Conservation (phyloP, 768 basidiomycete genomes). For the Mycena floridula region DNA sequence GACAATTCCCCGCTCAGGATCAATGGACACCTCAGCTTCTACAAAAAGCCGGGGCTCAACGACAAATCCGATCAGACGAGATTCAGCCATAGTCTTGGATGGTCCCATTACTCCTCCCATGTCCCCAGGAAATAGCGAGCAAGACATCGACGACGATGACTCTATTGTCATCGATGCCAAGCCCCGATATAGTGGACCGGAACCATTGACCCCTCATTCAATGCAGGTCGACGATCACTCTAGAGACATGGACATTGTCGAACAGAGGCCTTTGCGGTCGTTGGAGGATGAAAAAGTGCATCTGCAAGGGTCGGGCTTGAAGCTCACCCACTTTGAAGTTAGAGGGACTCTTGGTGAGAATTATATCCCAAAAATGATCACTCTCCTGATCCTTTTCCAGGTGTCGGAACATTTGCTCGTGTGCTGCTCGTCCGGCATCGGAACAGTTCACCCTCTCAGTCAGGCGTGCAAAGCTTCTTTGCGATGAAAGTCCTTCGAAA, state of each 20-base stretch:
- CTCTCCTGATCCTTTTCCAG: slow-evolving; percentile 30
- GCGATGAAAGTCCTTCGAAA: slow-evolving; percentile 90
- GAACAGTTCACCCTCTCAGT: slow-evolving; percentile 32
- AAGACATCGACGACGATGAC: slow-evolving; percentile 24
- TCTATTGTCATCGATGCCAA: slow-evolving; percentile 32
- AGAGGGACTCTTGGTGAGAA: slow-evolving; percentile 63
- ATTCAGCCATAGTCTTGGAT: slow-evolving; percentile 32
- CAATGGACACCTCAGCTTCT: not conserved
- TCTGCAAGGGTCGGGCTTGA: slow-evolving; percentile 52
- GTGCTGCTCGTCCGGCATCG: slow-evolving; percentile 86
- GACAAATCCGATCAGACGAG: not conserved
- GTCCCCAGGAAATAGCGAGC: slow-evolving; percentile 45
- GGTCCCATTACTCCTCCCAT: slow-evolving; percentile 70
- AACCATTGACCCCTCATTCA: slow-evolving; percentile 4
- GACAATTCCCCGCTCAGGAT: not conserved
- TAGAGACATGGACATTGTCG: not conserved
- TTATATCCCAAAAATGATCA: slow-evolving; percentile 3
- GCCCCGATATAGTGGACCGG: slow-evolving; percentile 28
- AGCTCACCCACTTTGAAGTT: slow-evolving; percentile 75
- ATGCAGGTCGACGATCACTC: slow-evolving; percentile 4
- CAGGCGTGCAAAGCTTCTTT: slow-evolving; percentile 57
- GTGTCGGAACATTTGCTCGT: slow-evolving; percentile 94
- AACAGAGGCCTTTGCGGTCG: slow-evolving; percentile 41
- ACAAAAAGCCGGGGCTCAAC: not conserved
- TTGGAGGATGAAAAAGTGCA: slow-evolving; percentile 70